These are phyloP conservation scores for Fusarium domesticum DNA, from an alignment of 2,329 filamentous ascomycete species.

Conservation along the genomic window DNA sequence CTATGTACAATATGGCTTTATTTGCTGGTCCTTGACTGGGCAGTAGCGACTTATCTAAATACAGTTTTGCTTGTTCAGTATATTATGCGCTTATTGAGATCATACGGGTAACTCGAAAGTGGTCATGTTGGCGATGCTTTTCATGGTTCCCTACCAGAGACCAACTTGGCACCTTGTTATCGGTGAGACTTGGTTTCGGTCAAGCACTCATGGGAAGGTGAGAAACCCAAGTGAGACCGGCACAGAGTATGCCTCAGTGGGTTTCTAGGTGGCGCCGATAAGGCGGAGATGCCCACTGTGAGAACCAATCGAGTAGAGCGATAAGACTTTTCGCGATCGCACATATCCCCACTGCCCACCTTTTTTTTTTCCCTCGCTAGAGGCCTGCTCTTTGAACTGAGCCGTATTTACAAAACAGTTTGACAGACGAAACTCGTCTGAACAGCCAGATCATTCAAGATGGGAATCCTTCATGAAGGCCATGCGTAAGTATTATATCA, in stretches of 20 bases:
- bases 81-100: too few relatives aligned
- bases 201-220: too few relatives aligned
- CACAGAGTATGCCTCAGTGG: background rate
- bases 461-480: conserved; percentile 38
- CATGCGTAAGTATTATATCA: conserved; percentile 30
- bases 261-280: background rate
- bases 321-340: conserved; percentile 28
- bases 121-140: too few relatives aligned
- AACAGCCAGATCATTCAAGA: conserved; percentile 21
- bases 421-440: background rate
- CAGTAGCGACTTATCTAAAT: background rate
- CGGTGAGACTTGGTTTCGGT: too few relatives aligned
- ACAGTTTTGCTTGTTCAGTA: background rate
- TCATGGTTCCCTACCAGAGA: too few relatives aligned
- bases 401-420: background rate
- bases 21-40: background rate
- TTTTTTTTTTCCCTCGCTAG: conserved; percentile 28
- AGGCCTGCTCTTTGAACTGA: background rate
- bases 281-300: background rate
- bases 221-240: background rate
- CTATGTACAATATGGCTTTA: background rate
- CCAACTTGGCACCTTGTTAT: too few relatives aligned
- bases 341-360: conserved; percentile 28
- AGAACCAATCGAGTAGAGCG: conserved; percentile 26
- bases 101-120: too few relatives aligned